phyloP scores from a whole-genome alignment of 768 basidiomycete species.

The Gloeopeniophorella convolvens region DNA sequence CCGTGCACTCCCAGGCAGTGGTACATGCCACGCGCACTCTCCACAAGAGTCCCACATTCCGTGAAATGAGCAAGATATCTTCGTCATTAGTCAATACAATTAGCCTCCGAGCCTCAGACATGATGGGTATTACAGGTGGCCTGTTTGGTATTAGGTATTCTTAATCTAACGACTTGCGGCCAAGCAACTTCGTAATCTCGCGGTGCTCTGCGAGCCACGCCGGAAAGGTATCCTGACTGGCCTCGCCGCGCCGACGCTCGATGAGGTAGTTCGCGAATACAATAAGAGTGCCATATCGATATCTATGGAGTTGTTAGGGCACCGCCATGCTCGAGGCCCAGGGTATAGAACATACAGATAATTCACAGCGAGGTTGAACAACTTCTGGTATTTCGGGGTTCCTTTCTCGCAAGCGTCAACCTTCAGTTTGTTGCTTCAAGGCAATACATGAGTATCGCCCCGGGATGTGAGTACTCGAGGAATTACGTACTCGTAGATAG shows the following conservation, averaged over 20 bases:
- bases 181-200: slow-evolving; percentile 74
- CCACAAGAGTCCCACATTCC: no score
- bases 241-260: slow-evolving; percentile 45
- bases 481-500: slow-evolving; percentile 80
- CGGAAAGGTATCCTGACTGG: slow-evolving; percentile 52
- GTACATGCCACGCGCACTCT: no score
- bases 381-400: slow-evolving; percentile 66
- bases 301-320: slow-evolving; percentile 36
- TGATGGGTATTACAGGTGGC: no score
- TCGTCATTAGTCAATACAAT: no score
- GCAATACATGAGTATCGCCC: neutral
- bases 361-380: slow-evolving; percentile 75
- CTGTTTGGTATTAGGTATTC: no score
- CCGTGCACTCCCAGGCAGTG: no score
- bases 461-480: no score
- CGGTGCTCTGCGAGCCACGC: slow-evolving; percentile 77
- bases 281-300: slow-evolving; percentile 86
- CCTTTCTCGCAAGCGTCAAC: slow-evolving; percentile 77
- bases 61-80: no score
- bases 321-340: neutral
- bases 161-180: slow-evolving; percentile 62
- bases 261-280: slow-evolving; percentile 94
- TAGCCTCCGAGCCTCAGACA: no score
- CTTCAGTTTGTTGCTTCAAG: slow-evolving; percentile 80
- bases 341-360: slow-evolving; percentile 56